phyloP scores from a whole-genome alignment of 192 early-diverging fungal genomes.

The Coemansia sp. region DNA sequence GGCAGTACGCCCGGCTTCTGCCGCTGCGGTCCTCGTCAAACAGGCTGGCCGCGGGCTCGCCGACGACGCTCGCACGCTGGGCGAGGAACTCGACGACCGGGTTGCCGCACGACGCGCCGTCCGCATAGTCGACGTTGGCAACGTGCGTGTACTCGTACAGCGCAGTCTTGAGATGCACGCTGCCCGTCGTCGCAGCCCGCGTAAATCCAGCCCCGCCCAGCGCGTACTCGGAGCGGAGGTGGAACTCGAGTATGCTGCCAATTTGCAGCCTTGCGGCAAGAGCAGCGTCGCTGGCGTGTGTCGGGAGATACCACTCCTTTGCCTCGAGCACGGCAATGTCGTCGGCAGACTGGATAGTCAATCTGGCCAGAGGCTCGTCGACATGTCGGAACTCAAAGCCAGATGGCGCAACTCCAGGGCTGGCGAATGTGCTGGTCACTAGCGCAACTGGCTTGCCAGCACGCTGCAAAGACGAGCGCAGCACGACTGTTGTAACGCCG shows the following conservation, averaged over 20 bases:
- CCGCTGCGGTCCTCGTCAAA: constrained; percentile 67
- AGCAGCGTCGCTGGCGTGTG: background rate
- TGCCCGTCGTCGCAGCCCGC: constrained; percentile 68
- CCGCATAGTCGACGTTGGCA: constrained; percentile 71
- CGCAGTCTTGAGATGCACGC: constrained; percentile 61
- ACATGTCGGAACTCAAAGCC: constrained; percentile 79
- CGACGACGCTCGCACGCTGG: constrained; percentile 46
- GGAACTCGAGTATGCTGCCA: constrained; percentile 71
- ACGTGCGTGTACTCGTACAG: constrained; percentile 71
- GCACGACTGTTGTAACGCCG: background rate
- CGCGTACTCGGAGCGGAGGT: constrained; percentile 68
- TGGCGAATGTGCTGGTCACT: constrained; percentile 44
- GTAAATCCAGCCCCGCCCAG: constrained; percentile 63
- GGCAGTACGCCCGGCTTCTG: constrained; percentile 6
- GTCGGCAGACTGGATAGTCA: constrained; percentile 60
- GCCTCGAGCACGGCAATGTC: constrained; percentile 86
- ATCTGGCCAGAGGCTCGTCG: constrained; percentile 68
- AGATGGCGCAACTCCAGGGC: constrained; percentile 33
- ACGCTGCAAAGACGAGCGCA: constrained; percentile 5
- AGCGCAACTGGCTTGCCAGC: background rate
- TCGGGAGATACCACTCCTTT: constrained; percentile 72
- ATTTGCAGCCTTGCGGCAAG: constrained; percentile 13
- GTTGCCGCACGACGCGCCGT: constrained; percentile 71
- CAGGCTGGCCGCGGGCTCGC: constrained; percentile 67
- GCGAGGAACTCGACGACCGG: constrained; percentile 81